Base-by-base conservation (phyloP, 768 basidiomycete species). In the Auriscalpium orientale region DNA sequence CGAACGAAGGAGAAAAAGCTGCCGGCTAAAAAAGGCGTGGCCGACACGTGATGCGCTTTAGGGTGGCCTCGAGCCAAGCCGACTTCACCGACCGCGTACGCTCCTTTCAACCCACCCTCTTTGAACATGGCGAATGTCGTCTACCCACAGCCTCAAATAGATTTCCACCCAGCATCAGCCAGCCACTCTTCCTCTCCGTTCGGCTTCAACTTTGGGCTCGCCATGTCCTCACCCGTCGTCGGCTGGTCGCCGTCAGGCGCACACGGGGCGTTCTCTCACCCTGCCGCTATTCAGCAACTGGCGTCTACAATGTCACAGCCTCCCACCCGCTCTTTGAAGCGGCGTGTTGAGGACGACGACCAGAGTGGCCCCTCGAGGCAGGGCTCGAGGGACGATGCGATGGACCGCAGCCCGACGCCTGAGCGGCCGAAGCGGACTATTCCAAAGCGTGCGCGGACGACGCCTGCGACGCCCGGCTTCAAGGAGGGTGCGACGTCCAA, bases 331-430 rank as follows among this genome's bases (percentile, higher is more conserved):
- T 49, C 70, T 15, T 77, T 79, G 68, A 89, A 91, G 70, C 74
- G 90, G 58, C 74, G 85, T 43, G 74, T 78, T 57, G 89, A 91
- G 2, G 89, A 91, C 18, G 87, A 89, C n/a, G 83, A 87, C 33
- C 66, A 71, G 4, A 69, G 71, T 22, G 56, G 58, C 59, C 70
- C 61, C 52, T 54, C 49, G 18, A 44, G 58, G 35, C 58, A 60
- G 45, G 71, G 61, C 46, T 64, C 66, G 28, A 70, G 79, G 56
- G 89, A 90, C 62, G 79, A 87, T 52, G 77, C 83, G 15, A 92
- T 92, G 90, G 90, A 91, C 68, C 78, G 87, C 58, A 90, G 89
- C 61, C 89, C 90, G 8, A 90, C 90, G 2, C 87, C 89, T 15
- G 90, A 93, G 68, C 78, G 87, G 46, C 81, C 79, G 37, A 89